Percentiles rank a stretch among this genome's conserved stretches.
Conservation (phyloP, 1,284 basidiomycete genomes). For the Leccinum fuscescens region DNA sequence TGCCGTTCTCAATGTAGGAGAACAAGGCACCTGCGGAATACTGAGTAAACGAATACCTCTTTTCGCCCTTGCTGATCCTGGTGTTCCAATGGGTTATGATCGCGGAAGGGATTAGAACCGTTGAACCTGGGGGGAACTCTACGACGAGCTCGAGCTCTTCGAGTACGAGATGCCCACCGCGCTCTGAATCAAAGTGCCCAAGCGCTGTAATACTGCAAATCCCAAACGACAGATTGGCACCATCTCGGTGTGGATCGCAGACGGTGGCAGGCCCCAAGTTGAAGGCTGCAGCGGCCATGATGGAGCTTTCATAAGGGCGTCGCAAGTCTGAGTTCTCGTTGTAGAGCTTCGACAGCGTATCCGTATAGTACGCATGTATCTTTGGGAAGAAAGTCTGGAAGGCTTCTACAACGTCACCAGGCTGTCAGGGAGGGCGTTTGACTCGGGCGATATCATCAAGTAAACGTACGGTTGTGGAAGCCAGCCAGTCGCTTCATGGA, state of each 20-base stretch:
- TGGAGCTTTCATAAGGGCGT: background rate
- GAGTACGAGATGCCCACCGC: slow-evolving; percentile 11
- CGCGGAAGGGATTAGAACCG: background rate
- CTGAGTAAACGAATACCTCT: background rate
- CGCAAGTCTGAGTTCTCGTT: fast-evolving
- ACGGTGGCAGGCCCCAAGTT: slow-evolving; percentile 4
- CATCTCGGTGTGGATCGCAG: slow-evolving; percentile 3
- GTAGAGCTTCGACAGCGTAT: background rate
- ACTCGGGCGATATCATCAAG: too few species aligned
- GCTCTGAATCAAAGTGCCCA: background rate
- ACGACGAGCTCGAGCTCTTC: slow-evolving; percentile 5
- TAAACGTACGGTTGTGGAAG: slow-evolving; percentile 6
- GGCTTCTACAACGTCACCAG: background rate
- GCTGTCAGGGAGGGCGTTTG: background rate
- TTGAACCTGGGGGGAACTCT: slow-evolving; percentile 16
- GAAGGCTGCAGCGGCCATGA: slow-evolving; percentile 10
- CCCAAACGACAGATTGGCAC: slow-evolving; percentile 8
- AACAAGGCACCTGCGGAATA: background rate
- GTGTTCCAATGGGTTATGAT: background rate
- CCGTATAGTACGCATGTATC: slow-evolving; percentile 2
- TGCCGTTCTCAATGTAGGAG: background rate
- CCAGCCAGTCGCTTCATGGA: slow-evolving; percentile 3
- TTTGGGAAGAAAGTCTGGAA: slow-evolving; percentile 6
- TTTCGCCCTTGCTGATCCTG: background rate
- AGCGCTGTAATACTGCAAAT: slow-evolving; percentile 15